A percentile compares a stretch with the other conserved stretches of the same genome.
Conservation (phyloP, 345 rosid species). For the Euphorbia peplus region DNA sequence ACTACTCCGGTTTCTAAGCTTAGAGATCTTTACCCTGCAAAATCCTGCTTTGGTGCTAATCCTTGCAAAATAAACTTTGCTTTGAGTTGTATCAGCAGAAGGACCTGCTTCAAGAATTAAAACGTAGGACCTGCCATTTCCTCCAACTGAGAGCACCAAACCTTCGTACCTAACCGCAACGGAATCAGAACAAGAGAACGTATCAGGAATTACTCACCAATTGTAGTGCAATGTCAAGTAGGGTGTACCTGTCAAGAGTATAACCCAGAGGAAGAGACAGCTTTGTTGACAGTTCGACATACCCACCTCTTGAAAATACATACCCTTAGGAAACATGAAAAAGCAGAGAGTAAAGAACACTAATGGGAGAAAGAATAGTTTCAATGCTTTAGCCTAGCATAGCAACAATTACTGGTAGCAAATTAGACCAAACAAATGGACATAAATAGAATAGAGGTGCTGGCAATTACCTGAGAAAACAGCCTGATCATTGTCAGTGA, state of each 20-base stretch:
- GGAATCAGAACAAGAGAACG: too few relatives aligned
- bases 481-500: constrained; percentile 75
- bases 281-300: constrained; percentile 79
- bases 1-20: background rate
- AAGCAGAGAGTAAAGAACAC: constrained; percentile 13
- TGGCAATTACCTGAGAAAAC: constrained; percentile 69
- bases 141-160: constrained; percentile 87
- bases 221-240: background rate
- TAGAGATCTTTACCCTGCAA: constrained; percentile 58
- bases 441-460: background rate
- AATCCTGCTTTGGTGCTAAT: constrained; percentile 87
- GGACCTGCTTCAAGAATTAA: constrained; percentile 98
- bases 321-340: constrained; percentile 47
- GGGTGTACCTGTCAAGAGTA: constrained; percentile 81
- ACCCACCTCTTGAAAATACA: constrained; percentile 91
- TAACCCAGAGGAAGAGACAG: constrained; percentile 73
- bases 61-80: constrained; percentile 88
- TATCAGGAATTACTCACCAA: background rate
- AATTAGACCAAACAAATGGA: background rate
- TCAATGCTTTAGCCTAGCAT: background rate
- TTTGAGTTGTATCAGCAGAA: constrained; percentile 73
- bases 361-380: background rate
- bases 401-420: background rate
- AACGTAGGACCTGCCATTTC: constrained; percentile 92
- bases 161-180: constrained; percentile 75